Evolutionary conservation across 2,329 filamentous ascomycete genomes (phyloP).

Genomic region (Herpotrichia juniperi): DNA sequence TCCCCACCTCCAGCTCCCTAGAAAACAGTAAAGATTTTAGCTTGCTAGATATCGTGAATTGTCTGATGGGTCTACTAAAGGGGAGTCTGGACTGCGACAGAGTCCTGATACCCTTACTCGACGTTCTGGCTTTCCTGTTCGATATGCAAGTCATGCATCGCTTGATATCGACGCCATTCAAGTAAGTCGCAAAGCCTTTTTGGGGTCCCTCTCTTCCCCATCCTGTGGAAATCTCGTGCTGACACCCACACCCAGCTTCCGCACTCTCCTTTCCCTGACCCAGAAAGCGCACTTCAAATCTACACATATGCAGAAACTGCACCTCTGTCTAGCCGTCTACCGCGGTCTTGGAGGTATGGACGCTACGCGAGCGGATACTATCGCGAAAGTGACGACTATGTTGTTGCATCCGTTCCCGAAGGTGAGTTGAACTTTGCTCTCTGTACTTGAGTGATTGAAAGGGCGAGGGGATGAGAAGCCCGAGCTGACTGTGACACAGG

Average conservation of each 20-base stretch:
- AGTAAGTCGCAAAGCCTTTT: conserved; percentile 42
- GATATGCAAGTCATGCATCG: conserved; percentile 52
- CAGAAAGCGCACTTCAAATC: conserved; percentile 85
- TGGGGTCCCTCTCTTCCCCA: too few relatives aligned
- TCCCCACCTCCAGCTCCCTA: conserved; percentile 20
- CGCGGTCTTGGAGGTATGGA: conserved; percentile 67
- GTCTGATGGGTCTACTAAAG: conserved; percentile 37
- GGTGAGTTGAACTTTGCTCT: conserved; percentile 50
- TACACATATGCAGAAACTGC: conserved; percentile 79
- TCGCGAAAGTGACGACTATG: conserved; percentile 74
- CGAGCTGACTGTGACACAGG: conserved; percentile 21
- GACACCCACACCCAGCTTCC: conserved; percentile 49
- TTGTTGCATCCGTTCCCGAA: conserved; percentile 82
- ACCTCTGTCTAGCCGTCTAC: conserved; percentile 82
- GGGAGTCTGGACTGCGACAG: conserved; percentile 63
- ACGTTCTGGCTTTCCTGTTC: conserved; percentile 75
- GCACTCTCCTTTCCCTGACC: conserved; percentile 69
- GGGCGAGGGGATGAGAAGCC: background rate
- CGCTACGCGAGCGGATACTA: conserved; percentile 60
- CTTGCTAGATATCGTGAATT: conserved; percentile 30
- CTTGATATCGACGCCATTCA: conserved; percentile 58
- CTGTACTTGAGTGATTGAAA: background rate
- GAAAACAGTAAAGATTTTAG: conserved; percentile 18
- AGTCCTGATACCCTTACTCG: conserved; percentile 75
- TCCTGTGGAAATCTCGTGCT: too few relatives aligned